Evolutionary conservation across 345 rosid genomes (phyloP).

Genomic region (Lepidium didymum): DNA sequence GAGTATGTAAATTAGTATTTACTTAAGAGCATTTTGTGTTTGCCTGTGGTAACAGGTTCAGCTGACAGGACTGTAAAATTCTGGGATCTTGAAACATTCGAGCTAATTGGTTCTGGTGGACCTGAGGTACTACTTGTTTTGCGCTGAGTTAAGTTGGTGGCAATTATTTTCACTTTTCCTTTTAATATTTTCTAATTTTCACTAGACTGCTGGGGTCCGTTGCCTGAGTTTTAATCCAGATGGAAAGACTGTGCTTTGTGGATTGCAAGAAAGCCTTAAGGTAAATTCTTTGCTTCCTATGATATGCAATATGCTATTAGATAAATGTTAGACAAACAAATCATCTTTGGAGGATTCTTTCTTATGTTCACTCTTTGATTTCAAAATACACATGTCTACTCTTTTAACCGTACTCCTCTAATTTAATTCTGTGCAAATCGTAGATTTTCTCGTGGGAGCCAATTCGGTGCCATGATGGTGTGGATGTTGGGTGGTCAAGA

Average conservation of each 20-base stretch:
- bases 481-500: conserved; percentile 99
- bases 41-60: conserved; percentile 51
- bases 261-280: conserved; percentile 88
- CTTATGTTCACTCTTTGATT: background rate
- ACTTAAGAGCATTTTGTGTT: background rate
- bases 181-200: conserved; percentile 8
- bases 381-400: background rate
- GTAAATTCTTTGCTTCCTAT: conserved; percentile 32
- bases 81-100: conserved; percentile 99
- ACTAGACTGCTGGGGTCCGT: conserved; percentile 79
- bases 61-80: conserved; percentile 95
- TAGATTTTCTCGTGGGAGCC: conserved; percentile 99
- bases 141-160: conserved; percentile 7
- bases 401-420: background rate
- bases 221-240: conserved; percentile 93
- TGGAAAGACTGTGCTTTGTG: conserved; percentile 91
- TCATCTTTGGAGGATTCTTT: background rate
- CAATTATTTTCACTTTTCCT: background rate
- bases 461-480: conserved; percentile 72
- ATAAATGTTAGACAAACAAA: background rate
- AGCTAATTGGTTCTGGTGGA: conserved; percentile 89
- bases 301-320: background rate
- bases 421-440: conserved; percentile 11
- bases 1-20: background rate
- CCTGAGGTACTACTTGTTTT: conserved; percentile 57